Conservation (phyloP, 2,329 filamentous ascomycete genomes). For the Pestalotiopsis sp. region DNA sequence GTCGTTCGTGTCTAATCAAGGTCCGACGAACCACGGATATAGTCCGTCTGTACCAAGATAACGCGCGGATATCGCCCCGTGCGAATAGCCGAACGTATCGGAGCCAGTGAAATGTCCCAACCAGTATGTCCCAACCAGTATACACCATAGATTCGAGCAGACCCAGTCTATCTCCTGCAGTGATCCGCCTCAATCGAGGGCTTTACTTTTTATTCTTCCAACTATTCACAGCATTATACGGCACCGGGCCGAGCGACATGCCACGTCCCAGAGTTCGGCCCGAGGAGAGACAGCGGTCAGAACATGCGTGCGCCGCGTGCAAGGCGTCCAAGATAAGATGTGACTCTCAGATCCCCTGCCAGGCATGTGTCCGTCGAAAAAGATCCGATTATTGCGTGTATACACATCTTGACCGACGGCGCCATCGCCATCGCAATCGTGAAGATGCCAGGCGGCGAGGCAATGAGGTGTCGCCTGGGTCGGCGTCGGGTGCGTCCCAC, state of each 20-base stretch:
- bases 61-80: no score
- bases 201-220: no score
- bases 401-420: background rate
- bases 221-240: background rate
- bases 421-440: background rate
- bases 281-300: constrained; percentile 3
- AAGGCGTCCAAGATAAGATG: constrained; percentile 5
- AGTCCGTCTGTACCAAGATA: no score
- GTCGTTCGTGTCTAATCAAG: no score
- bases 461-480: background rate
- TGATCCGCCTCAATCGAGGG: no score
- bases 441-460: background rate
- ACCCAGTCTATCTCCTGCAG: no score
- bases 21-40: no score
- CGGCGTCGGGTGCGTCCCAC: background rate
- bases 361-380: background rate
- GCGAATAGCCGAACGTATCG: no score
- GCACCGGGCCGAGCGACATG: background rate
- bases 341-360: background rate
- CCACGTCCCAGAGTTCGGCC: constrained; percentile 5
- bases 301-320: background rate
- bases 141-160: no score
- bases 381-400: background rate
- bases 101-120: no score
- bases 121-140: no score